Evolutionary conservation across 1,139 yeast species (phyloP).

Genomic region (Yamadazyma atlantica): DNA sequence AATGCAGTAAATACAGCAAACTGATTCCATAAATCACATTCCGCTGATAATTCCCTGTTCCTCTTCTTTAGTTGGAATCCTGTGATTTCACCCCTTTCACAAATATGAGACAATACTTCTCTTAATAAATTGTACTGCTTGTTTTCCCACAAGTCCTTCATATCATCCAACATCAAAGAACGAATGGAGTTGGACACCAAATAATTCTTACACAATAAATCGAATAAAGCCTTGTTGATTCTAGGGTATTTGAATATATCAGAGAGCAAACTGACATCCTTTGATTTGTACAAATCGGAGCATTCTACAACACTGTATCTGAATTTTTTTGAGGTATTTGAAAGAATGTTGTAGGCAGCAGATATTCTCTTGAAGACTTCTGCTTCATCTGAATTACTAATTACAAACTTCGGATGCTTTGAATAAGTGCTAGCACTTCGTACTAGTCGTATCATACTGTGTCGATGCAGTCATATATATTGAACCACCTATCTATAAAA

Average conservation of each 20-base stretch:
- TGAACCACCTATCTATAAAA: neutral
- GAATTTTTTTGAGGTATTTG: constrained; percentile 12
- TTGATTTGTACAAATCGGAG: constrained; percentile 14
- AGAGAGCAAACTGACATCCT: constrained; percentile 14
- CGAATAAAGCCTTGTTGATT: constrained; percentile 18
- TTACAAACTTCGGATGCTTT: neutral
- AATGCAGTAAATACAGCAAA: constrained; percentile 12
- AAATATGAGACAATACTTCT: neutral
- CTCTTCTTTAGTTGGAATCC: neutral
- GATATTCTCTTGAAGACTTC: constrained; percentile 15
- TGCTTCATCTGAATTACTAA: neutral
- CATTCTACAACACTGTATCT: constrained; percentile 18
- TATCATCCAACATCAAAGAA: constrained; percentile 20
- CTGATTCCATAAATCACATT: constrained; percentile 7
- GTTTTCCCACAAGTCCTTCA: constrained; percentile 12
- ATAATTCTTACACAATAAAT: constrained; percentile 16
- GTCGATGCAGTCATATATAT: neutral
- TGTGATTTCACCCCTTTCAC: neutral
- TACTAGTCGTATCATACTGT: neutral
- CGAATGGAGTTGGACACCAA: constrained; percentile 21
- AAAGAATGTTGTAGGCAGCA: constrained; percentile 16
- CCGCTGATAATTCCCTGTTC: constrained; percentile 7
- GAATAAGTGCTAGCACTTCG: neutral
- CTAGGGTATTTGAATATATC: constrained; percentile 22
- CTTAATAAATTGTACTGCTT: constrained; percentile 10